phyloP scores from a whole-genome alignment of 2,329 filamentous ascomycete species.

The Paracoccidioides lutzii region DNA sequence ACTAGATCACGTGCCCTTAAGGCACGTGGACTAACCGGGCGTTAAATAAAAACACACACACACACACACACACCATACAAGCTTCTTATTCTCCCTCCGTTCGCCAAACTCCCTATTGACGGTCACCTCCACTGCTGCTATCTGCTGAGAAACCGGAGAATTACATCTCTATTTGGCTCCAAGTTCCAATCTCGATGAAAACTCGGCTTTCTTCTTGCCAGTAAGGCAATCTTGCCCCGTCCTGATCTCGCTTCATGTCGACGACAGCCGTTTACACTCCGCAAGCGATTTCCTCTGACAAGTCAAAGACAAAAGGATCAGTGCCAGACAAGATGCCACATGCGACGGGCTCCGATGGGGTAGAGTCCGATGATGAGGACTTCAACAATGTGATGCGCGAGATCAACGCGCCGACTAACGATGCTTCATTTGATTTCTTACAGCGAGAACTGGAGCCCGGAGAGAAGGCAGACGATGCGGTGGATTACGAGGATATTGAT shows the following conservation, averaged over 20 bases:
- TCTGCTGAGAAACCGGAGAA: neutral
- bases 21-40: too few relatives aligned
- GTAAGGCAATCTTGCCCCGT: neutral
- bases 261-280: neutral
- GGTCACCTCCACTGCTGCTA: neutral
- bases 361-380: conserved; percentile 24
- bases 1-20: too few relatives aligned
- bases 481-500: conserved; percentile 82
- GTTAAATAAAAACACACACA: too few relatives aligned
- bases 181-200: neutral
- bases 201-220: neutral
- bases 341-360: conserved; percentile 19
- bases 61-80: too few relatives aligned
- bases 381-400: conserved; percentile 32
- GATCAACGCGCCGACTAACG: conserved; percentile 27
- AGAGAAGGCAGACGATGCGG: conserved; percentile 82
- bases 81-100: neutral
- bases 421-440: conserved; percentile 29
- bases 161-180: neutral
- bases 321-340: conserved; percentile 25
- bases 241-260: neutral
- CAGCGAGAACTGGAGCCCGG: conserved; percentile 32
- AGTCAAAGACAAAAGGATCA: neutral
- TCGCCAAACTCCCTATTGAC: neutral
- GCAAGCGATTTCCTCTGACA: conserved; percentile 1